These are phyloP conservation scores for Suhomyces sp. DNA, from an alignment of 805 yeast genomes.

Conservation along the genomic window DNA sequence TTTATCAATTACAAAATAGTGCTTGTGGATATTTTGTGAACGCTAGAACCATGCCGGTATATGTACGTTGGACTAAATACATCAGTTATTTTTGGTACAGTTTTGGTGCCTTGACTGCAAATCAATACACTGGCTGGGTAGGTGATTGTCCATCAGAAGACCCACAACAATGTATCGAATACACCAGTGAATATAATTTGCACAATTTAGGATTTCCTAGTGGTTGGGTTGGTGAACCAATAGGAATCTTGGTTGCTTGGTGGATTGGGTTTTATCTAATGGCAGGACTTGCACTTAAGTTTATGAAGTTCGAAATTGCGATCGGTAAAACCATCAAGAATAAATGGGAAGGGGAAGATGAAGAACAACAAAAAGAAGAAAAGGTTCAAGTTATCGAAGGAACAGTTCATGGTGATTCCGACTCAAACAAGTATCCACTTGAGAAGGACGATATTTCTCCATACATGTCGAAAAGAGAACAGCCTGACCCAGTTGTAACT, in stretches of 20 bases:
- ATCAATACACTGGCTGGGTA: slow-evolving; percentile 24
- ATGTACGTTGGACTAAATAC: slow-evolving; percentile 29
- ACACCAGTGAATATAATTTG: slow-evolving; percentile 56
- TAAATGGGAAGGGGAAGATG: slow-evolving; percentile 29
- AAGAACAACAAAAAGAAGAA: slow-evolving; percentile 7
- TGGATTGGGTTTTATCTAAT: slow-evolving; percentile 50
- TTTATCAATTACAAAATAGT: slow-evolving; percentile 28
- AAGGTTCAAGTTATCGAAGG: slow-evolving; percentile 2
- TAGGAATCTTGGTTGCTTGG: slow-evolving; percentile 60
- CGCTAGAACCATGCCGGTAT: slow-evolving; percentile 27
- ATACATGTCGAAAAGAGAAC: too few species aligned
- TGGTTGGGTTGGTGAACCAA: slow-evolving; percentile 67
- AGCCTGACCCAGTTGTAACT: too few species aligned
- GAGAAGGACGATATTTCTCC: background rate
- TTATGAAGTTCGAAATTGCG: slow-evolving; percentile 51
- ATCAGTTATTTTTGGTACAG: slow-evolving; percentile 29
- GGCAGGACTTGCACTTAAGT: slow-evolving; percentile 48
- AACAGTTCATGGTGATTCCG: too few species aligned
- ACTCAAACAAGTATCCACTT: too few species aligned
- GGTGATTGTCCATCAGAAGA: slow-evolving; percentile 36
- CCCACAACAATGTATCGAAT: slow-evolving; percentile 36
- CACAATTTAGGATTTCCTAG: slow-evolving; percentile 57
- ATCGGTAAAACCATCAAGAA: slow-evolving; percentile 44
- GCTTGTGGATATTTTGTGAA: slow-evolving; percentile 31
- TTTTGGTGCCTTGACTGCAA: slow-evolving; percentile 25